Base-by-base conservation (phyloP, 192 early-diverging fungal species). In the Entophlyctis helioformis region DNA sequence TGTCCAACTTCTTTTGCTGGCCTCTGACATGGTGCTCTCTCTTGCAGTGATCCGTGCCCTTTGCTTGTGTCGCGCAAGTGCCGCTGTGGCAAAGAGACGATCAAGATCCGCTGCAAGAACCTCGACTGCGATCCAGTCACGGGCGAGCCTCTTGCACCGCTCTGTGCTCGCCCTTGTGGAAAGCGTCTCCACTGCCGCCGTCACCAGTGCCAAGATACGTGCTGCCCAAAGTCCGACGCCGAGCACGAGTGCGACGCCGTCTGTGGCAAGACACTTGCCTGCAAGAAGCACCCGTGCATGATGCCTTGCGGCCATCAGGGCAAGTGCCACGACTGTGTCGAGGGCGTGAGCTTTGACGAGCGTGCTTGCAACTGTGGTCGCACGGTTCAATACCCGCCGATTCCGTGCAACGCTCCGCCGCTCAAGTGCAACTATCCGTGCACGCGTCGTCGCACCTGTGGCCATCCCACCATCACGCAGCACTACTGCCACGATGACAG, bases 401-500 rank as follows among this genome's bases (percentile, higher is more conserved):
- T 95, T 46, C 66, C 84, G 13, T 97, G 94, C 50, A 85, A 85
- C 0, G 80, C 83, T 1, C 51, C 64, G 24, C 69, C 86, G 11
- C 91, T 88, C 0, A 56, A 62, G 2, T 97, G 91, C 53, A 70
- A 62, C 35, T 62, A 78, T 42, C 66, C 82, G 5, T 97, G 91
- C 61, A 63, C 48, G 21, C 76, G 89, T 15, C 42, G 56, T 2
- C 70, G 73, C 19, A 49, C 71, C 2, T 97, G 94, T 61, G 90
- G 87, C 3, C 94, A 97, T 55, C 46, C 70, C 7, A 70, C 71
- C 15, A 54, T 80, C 44, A 71, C 74, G 10, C 50, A 58, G 27
- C 94, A 97, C 49, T 65, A 77, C 38, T 97, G 94, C 62, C 94
- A 97, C 58, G 66, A 77, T 1, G 88, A 87, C 47, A 60, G 60